Evolutionary conservation across 768 basidiomycete genomes (phyloP).

Genomic region (Leccinum obscurum): DNA sequence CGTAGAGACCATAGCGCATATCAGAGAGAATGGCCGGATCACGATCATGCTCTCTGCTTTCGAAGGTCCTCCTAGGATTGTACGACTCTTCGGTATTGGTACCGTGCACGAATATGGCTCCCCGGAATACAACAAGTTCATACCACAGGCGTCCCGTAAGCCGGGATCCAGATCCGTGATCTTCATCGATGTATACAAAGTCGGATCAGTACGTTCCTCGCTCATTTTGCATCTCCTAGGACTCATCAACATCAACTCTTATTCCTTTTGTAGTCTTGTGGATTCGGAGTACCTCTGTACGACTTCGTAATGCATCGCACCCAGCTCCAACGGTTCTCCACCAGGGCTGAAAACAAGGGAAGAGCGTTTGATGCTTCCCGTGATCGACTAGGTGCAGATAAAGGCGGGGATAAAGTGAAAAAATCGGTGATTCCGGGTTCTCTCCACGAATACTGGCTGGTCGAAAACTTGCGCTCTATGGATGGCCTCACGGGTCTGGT

Average conservation of each 20-base stretch:
- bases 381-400: neutral
- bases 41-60: constrained; percentile 65
- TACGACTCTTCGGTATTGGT: constrained; percentile 61
- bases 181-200: constrained; percentile 60
- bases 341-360: constrained; percentile 44
- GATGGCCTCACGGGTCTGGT: constrained; percentile 58
- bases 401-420: neutral
- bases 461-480: constrained; percentile 49
- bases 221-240: neutral
- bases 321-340: constrained; percentile 43
- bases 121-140: constrained; percentile 54
- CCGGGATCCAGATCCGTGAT: constrained; percentile 64
- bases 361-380: constrained; percentile 18
- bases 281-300: constrained; percentile 63
- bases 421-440: constrained; percentile 32
- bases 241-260: neutral
- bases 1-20: constrained; percentile 60
- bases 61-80: constrained; percentile 58
- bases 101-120: constrained; percentile 63
- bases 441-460: constrained; percentile 53
- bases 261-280: constrained; percentile 54
- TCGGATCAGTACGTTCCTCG: constrained; percentile 41
- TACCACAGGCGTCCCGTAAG: constrained; percentile 47
- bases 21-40: constrained; percentile 63
- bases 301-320: constrained; percentile 58